These are phyloP conservation scores for Thelonectria blattea DNA, from an alignment of 2,329 filamentous ascomycete genomes.

Conservation along the genomic window DNA sequence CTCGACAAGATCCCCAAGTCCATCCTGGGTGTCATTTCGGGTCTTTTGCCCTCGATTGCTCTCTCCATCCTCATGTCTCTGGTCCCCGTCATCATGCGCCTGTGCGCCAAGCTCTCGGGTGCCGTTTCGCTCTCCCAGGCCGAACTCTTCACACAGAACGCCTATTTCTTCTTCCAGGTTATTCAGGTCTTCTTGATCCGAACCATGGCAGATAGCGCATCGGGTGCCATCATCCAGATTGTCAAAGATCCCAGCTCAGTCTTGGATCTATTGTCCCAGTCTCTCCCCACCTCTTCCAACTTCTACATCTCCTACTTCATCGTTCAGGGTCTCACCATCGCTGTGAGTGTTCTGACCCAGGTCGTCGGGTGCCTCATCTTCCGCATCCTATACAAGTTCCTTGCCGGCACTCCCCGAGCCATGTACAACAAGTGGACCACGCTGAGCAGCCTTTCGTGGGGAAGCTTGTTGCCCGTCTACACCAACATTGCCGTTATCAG, in stretches of 20 bases:
- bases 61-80: conserved; percentile 83
- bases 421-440: conserved; percentile 76
- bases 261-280: conserved; percentile 69
- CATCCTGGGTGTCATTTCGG: conserved; percentile 81
- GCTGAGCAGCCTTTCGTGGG: conserved; percentile 75
- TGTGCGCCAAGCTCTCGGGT: conserved; percentile 77
- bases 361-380: conserved; percentile 70
- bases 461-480: conserved; percentile 75
- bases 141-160: conserved; percentile 89
- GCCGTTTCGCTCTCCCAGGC: conserved; percentile 79
- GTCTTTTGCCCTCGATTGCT: conserved; percentile 79
- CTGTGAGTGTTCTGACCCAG: conserved; percentile 75
- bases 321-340: conserved; percentile 80
- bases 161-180: conserved; percentile 89
- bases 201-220: conserved; percentile 80
- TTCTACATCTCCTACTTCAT: conserved; percentile 94
- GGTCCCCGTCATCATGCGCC: conserved; percentile 70
- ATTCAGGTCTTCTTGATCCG: conserved; percentile 93
- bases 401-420: conserved; percentile 79
- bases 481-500: conserved; percentile 77
- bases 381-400: conserved; percentile 69
- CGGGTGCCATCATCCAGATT: conserved; percentile 69
- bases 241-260: conserved; percentile 65
- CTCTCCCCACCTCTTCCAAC: conserved; percentile 84
- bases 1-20: conserved; percentile 70